Conservation (phyloP, 2,329 filamentous ascomycete species). For the Penicillium hordei region DNA sequence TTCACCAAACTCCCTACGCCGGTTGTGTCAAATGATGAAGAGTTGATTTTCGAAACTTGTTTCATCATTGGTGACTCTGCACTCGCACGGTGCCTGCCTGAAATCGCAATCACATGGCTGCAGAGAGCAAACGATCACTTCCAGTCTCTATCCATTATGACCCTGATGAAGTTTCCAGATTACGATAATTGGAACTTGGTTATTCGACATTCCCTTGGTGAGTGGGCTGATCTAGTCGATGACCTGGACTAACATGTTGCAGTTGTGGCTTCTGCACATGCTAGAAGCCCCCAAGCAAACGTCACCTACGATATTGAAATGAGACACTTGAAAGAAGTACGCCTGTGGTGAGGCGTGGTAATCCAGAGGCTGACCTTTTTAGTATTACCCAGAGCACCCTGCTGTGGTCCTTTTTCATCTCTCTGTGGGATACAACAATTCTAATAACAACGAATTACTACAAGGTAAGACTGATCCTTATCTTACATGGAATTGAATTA, state of each 20-base stretch:
- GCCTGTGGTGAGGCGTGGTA: slow-evolving; percentile 49
- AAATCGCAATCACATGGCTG: slow-evolving; percentile 68
- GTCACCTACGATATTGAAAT: slow-evolving; percentile 60
- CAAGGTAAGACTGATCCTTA: slow-evolving; percentile 32
- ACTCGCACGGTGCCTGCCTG: slow-evolving; percentile 53
- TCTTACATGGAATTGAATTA: not conserved
- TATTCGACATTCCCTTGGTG: slow-evolving; percentile 64
- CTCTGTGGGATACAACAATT: slow-evolving; percentile 52
- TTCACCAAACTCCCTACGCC: slow-evolving; percentile 59
- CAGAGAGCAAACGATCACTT: slow-evolving; percentile 64
- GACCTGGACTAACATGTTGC: slow-evolving; percentile 5
- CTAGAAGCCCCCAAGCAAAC: slow-evolving; percentile 46
- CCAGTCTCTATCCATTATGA: slow-evolving; percentile 47
- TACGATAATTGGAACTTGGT: slow-evolving; percentile 64
- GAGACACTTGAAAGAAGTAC: slow-evolving; percentile 55
- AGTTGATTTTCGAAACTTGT: slow-evolving; percentile 63
- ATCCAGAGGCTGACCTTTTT: not conserved
- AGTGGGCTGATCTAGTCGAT: slow-evolving; percentile 19
- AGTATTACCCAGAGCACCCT: slow-evolving; percentile 57
- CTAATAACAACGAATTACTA: slow-evolving; percentile 44
- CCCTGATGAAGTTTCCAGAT: slow-evolving; percentile 53
- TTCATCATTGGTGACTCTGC: slow-evolving; percentile 70
- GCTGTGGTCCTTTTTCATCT: slow-evolving; percentile 67
- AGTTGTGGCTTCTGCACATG: slow-evolving; percentile 30
- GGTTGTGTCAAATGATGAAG: slow-evolving; percentile 45